phyloP scores from a whole-genome alignment of 768 basidiomycete species.

The Boletus sensibilis region DNA sequence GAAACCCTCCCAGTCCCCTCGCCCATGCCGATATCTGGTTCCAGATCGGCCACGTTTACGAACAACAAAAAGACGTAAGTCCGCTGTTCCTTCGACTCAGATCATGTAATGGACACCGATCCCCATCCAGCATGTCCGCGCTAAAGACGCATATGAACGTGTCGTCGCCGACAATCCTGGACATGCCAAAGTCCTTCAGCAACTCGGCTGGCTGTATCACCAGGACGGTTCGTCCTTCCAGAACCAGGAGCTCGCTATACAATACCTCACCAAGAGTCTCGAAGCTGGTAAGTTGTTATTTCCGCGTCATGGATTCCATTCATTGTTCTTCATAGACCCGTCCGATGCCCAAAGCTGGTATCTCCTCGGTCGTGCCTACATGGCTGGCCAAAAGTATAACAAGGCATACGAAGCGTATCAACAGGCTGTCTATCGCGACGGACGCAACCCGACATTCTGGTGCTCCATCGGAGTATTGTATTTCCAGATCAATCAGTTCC shows the following conservation, averaged over 20 bases:
- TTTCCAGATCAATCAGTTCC: slow-evolving; percentile 99
- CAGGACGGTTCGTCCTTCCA: slow-evolving; percentile 94
- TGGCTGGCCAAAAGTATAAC: slow-evolving; percentile 98
- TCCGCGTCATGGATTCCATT: background rate
- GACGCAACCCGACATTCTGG: slow-evolving; percentile 99
- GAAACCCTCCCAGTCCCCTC: slow-evolving; percentile 92
- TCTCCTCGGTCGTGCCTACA: slow-evolving; percentile 95
- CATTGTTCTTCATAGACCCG: slow-evolving; percentile 56
- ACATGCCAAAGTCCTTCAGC: slow-evolving; percentile 96
- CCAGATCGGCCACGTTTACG: slow-evolving; percentile 98
- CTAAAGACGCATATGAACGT: slow-evolving; percentile 94
- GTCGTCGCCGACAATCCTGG: slow-evolving; percentile 91
- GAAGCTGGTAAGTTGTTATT: slow-evolving; percentile 72
- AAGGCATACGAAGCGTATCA: slow-evolving; percentile 99
- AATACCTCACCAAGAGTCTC: slow-evolving; percentile 90
- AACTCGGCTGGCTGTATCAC: slow-evolving; percentile 97
- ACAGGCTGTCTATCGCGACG: slow-evolving; percentile 98
- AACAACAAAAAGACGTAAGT: slow-evolving; percentile 93
- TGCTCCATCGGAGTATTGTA: slow-evolving; percentile 99
- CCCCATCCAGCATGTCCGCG: slow-evolving; percentile 67
- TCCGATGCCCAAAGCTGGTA: slow-evolving; percentile 99
- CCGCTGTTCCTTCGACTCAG: background rate
- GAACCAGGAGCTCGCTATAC: slow-evolving; percentile 92
- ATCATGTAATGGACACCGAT: slow-evolving; percentile 13
- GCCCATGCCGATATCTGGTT: slow-evolving; percentile 99